Conservation (phyloP, 257 asterid genomes). For the Solanum chaucha region DNA sequence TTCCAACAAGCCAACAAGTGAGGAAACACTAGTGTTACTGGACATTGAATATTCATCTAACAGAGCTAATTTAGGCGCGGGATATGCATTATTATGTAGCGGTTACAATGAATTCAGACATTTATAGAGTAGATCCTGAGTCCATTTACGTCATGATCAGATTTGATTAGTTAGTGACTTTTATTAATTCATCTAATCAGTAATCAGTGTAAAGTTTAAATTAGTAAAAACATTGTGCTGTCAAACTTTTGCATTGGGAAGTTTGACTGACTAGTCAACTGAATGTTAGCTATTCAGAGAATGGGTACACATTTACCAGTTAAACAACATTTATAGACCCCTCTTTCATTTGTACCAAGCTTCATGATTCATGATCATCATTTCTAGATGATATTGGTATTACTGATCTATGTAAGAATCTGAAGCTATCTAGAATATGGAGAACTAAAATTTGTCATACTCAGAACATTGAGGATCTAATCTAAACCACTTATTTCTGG, state of each 20-base stretch:
- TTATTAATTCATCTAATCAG: neutral
- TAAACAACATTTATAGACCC: neutral
- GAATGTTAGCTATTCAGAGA: neutral
- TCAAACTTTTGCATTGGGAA: neutral
- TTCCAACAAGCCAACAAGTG: neutral
- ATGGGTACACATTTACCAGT: neutral
- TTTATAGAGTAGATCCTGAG: neutral
- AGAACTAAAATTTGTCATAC: neutral
- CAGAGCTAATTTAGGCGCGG: neutral
- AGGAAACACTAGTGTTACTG: neutral
- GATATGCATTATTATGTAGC: neutral
- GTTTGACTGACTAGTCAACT: neutral
- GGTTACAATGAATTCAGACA: neutral
- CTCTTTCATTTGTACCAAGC: neutral
- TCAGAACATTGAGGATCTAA: neutral
- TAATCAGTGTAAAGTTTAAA: neutral
- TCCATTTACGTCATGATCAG: neutral
- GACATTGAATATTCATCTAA: neutral
- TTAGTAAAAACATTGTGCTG: neutral
- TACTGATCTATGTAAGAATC: neutral
- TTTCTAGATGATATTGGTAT: neutral
- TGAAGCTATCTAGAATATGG: neutral
- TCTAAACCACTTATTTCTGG: neutral
- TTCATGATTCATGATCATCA: neutral
- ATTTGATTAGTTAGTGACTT: neutral